Evolutionary conservation across 495 filamentous ascomycete species (phyloP).

Genomic region (Acidiella bohemica): DNA sequence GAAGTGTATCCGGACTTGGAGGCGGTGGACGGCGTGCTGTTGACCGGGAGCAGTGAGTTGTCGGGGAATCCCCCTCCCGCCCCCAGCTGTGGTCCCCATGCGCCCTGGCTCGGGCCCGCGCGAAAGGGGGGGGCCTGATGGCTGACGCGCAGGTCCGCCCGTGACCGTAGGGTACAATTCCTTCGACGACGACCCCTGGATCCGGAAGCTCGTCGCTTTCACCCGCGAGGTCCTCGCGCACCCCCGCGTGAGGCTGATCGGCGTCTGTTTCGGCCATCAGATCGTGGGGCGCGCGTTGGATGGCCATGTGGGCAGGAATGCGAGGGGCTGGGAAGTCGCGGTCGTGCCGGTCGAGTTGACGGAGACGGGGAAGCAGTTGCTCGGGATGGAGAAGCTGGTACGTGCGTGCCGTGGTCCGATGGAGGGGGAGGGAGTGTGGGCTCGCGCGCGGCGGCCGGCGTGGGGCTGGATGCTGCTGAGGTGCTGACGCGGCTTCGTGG

Average conservation of each 20-base stretch:
- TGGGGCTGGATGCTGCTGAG: too few species aligned
- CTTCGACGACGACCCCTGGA: slow-evolving; percentile 64
- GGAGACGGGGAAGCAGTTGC: slow-evolving; percentile 55
- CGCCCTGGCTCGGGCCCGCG: too few species aligned
- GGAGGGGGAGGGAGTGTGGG: too few species aligned
- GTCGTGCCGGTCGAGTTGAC: slow-evolving; percentile 61
- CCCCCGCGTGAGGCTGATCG: slow-evolving; percentile 52
- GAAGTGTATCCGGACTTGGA: slow-evolving; percentile 54
- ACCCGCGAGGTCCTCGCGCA: slow-evolving; percentile 43
- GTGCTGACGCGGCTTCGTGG: slow-evolving; percentile 1
- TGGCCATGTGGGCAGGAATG: slow-evolving; percentile 49
- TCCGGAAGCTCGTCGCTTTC: slow-evolving; percentile 59
- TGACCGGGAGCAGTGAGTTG: slow-evolving; percentile 56
- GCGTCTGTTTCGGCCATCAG: slow-evolving; percentile 86
- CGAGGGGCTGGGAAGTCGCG: slow-evolving; percentile 66
- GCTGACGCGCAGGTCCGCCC: too few species aligned
- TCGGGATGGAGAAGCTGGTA: slow-evolving; percentile 56
- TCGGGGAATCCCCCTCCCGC: too few species aligned
- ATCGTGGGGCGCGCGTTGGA: slow-evolving; percentile 70
- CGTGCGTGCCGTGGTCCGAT: too few species aligned
- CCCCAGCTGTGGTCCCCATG: too few species aligned
- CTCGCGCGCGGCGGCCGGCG: too few species aligned
- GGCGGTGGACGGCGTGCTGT: slow-evolving; percentile 65
- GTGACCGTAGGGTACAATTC: slow-evolving; percentile 44
- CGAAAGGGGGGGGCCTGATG: too few species aligned